These are phyloP conservation scores for Cardiospermum halicacabum DNA, from an alignment of 345 rosid genomes.

Conservation along the genomic window DNA sequence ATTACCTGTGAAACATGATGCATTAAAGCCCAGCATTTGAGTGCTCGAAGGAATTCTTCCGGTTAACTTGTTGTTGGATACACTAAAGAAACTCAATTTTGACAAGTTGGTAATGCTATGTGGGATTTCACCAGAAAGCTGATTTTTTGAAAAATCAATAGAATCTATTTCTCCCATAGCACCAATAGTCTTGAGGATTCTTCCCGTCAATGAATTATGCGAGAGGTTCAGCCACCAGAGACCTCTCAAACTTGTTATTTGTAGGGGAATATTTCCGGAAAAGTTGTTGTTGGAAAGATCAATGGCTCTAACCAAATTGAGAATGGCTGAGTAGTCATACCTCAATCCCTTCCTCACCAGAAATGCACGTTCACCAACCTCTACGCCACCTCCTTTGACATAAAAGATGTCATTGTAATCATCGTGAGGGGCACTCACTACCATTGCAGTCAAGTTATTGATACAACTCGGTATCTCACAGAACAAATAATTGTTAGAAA, in stretches of 20 bases:
- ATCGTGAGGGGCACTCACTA: neutral
- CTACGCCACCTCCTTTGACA: no score
- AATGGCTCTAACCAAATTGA: neutral
- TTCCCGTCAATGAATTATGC: neutral
- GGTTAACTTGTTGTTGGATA: conserved; percentile 5
- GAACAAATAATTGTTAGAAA: conserved; percentile 2
- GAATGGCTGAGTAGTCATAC: neutral
- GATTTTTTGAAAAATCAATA: conserved; percentile 12
- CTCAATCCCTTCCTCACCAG: neutral
- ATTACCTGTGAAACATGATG: neutral
- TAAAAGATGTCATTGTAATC: no score
- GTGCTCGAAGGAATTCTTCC: conserved; percentile 18
- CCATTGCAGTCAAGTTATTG: neutral
- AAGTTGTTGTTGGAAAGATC: neutral
- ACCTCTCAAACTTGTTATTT: neutral
- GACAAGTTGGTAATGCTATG: conserved; percentile 7
- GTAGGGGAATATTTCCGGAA: neutral
- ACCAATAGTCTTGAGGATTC: conserved; percentile 5
- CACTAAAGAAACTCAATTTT: conserved; percentile 1
- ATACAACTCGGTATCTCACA: conserved; percentile 3
- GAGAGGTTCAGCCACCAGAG: conserved; percentile 18
- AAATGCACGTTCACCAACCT: neutral
- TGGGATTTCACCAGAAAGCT: conserved; percentile 21
- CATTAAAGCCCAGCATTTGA: conserved; percentile 2
- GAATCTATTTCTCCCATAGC: conserved; percentile 12